Evolutionary conservation across 495 filamentous ascomycete species (phyloP), one percentile per base, ranked within the genome.

Genomic region (Penicillium lividum): DNA sequence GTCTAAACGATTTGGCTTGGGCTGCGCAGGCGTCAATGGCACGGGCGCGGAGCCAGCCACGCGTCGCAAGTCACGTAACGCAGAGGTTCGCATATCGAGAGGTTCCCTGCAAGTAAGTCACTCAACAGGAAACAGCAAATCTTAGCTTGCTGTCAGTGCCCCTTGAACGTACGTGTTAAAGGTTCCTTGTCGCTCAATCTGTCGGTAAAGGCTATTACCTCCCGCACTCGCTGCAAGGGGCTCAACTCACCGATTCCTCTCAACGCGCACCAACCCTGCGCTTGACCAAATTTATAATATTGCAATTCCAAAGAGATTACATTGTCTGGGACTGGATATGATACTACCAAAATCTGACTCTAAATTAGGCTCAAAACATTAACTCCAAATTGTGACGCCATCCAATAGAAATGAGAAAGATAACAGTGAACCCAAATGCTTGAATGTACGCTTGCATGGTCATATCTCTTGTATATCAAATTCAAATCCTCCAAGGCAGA

Each of bases 41-140:
- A 40, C 49, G 51, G 43, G 57, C 42, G 27, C 42, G 27, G n/a
- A 22, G 22, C 22, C 22, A 50, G 57, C 57, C 57, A 59, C 57
- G 54, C n/a, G 36, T 40, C 38, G 31, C 31, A 33, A 33, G 31
- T 33, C 31, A 33, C 3, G 31, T 33, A 33, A 33, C 9, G 31
- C 5, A 33, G 31, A 33, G 31, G 31, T 33, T 33, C 31, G 31
- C 38, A 40, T 13, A 40, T 15, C 2, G 15, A 40, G 38, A 40
- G 38, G 38, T 40, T n/a, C 38, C 38, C 38, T 40, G 38, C 38
- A 40, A 40, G 15, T 1, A 40, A n/a, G 38, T 40, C 38, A 40
- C 38, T 40, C 38, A n/a, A 7, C 38, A 40, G 15, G 38, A 16
- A 40, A 15, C 38, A 16, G 4, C 38, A 5, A n/a, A 15, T 22